phyloP scores from a whole-genome alignment of 345 rosid genomes.

The Gossypium rotundifolium region DNA sequence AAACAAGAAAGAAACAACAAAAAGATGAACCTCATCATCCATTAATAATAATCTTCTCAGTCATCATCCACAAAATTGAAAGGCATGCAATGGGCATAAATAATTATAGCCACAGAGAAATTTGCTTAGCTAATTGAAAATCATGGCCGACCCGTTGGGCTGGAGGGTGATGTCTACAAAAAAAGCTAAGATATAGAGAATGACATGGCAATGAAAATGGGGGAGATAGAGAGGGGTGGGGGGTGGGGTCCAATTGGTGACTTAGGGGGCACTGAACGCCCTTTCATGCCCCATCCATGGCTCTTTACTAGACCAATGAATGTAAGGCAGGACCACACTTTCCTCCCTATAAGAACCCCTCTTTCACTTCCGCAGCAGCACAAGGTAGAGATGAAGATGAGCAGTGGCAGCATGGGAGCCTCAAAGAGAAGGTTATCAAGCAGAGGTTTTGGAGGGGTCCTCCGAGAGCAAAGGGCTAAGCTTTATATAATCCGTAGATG shows the following conservation, averaged over 20 bases:
- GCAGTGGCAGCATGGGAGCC: slow-evolving; percentile 39
- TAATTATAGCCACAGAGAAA: not conserved
- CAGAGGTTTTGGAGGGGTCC: slow-evolving; percentile 60
- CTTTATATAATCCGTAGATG: slow-evolving; percentile 83
- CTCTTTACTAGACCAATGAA: slow-evolving; percentile 48
- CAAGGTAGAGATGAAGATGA: slow-evolving; percentile 45
- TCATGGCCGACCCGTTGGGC: slow-evolving; percentile 39
- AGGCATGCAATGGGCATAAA: slow-evolving; percentile 7
- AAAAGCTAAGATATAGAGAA: slow-evolving; percentile 19
- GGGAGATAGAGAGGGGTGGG: not conserved
- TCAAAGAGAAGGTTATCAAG: slow-evolving; percentile 66
- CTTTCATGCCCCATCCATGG: slow-evolving; percentile 63
- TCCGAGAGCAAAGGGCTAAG: slow-evolving; percentile 75
- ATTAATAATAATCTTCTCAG: slow-evolving; percentile 14
- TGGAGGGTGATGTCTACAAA: slow-evolving; percentile 33
- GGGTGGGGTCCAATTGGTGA: slow-evolving; percentile 32
- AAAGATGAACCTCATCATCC: slow-evolving; percentile 3
- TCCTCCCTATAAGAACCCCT: slow-evolving; percentile 35
- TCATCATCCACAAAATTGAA: slow-evolving; percentile 17
- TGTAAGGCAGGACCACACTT: slow-evolving; percentile 29
- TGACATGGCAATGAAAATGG: slow-evolving; percentile 25
- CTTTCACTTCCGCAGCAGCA: slow-evolving; percentile 13
- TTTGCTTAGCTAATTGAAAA: slow-evolving; percentile 18
- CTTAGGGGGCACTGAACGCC: slow-evolving; percentile 54
- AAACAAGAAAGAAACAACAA: not conserved